Percentiles rank a stretch among this genome's conserved stretches.
phyloP scores from a whole-genome alignment of 345 rosid species.

The Laguncularia racemosa region DNA sequence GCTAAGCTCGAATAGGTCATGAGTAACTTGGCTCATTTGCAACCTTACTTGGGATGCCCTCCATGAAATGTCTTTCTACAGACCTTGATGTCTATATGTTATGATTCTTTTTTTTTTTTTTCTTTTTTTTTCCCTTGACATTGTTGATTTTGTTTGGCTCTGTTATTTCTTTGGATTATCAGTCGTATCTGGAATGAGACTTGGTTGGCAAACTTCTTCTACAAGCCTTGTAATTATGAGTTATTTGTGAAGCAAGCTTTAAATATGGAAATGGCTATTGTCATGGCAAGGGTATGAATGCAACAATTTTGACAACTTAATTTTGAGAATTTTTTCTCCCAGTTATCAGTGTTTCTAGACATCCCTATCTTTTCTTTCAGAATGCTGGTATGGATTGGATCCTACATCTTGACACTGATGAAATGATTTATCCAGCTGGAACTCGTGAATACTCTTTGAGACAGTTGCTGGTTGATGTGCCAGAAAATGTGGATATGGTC shows the following conservation, averaged over 20 bases:
- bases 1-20: no score
- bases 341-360: no score
- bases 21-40: no score
- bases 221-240: constrained; percentile 91
- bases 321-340: no score
- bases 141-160: constrained; percentile 5
- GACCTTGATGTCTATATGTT: not conserved
- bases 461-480: constrained; percentile 54
- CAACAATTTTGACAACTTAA: no score
- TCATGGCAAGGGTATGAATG: constrained; percentile 79
- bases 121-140: not conserved
- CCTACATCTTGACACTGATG: constrained; percentile 93
- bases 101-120: not conserved
- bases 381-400: constrained; percentile 89
- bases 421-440: constrained; percentile 81
- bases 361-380: constrained; percentile 26
- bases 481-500: constrained; percentile 64
- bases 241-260: constrained; percentile 95
- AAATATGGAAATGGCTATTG: constrained; percentile 97
- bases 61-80: no score
- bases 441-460: constrained; percentile 72
- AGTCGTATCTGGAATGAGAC: constrained; percentile 98
- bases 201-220: constrained; percentile 90
- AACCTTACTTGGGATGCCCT: no score
- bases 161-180: constrained; percentile 13